Conservation (phyloP, 495 filamentous ascomycete species). For the Lasiosphaeris hirsuta region DNA sequence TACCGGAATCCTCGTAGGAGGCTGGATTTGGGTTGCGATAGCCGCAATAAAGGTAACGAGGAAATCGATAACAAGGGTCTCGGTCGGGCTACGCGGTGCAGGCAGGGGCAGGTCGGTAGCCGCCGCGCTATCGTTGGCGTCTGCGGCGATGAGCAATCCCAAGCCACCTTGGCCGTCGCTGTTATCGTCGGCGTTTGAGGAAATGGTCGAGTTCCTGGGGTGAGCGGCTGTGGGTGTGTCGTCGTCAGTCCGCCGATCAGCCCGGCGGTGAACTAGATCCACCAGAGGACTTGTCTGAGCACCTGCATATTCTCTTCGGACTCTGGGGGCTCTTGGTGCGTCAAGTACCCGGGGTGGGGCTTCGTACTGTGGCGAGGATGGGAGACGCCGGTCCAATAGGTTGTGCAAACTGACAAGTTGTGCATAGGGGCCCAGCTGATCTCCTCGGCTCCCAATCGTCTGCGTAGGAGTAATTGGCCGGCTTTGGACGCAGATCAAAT, state of each 20-base stretch:
- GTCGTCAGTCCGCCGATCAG: too few relatives aligned
- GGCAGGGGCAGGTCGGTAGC: not conserved
- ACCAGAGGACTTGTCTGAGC: too few relatives aligned
- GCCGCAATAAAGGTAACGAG: not conserved
- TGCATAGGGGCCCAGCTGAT: not conserved
- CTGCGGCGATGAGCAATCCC: not conserved
- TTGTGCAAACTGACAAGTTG: not conserved
- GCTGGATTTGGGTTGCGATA: not conserved
- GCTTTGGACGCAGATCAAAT: not conserved
- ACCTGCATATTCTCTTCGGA: not conserved
- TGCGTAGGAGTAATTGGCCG: not conserved
- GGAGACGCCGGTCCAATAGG: not conserved
- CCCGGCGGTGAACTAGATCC: too few relatives aligned
- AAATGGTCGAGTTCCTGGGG: too few relatives aligned
- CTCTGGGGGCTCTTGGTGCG: not conserved
- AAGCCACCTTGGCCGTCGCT: too few relatives aligned
- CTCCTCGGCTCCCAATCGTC: not conserved
- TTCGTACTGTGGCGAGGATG: not conserved
- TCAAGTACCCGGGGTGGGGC: not conserved
- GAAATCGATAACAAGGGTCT: conserved; percentile 1
- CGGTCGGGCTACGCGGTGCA: not conserved
- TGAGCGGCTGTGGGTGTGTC: too few relatives aligned
- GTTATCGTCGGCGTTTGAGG: too few relatives aligned
- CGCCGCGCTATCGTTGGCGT: not conserved
- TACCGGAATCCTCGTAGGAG: not conserved